These are phyloP conservation scores for Periconia sp. DNA, from an alignment of 2,329 filamentous ascomycete species.

Conservation along the genomic window DNA sequence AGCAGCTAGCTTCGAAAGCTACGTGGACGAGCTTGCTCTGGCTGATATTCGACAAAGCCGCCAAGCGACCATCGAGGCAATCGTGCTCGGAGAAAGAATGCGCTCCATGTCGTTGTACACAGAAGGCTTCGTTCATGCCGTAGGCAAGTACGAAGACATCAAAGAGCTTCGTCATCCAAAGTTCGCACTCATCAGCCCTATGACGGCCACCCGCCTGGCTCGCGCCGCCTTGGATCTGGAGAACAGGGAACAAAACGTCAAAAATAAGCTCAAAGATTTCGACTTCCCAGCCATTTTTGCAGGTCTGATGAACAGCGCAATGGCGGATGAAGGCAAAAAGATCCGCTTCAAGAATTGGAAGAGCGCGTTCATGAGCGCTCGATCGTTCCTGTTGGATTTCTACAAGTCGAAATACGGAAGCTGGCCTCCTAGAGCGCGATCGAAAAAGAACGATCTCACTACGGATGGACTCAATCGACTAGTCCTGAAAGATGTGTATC, in stretches of 20 bases:
- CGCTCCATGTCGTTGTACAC: constrained; percentile 80
- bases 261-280: constrained; percentile 77
- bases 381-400: constrained; percentile 70
- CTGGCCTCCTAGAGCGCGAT: constrained; percentile 88
- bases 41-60: constrained; percentile 79
- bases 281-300: constrained; percentile 90
- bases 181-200: constrained; percentile 67
- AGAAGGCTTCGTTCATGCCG: constrained; percentile 88
- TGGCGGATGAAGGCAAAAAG: constrained; percentile 71
- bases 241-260: constrained; percentile 69
- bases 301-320: constrained; percentile 83
- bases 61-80: constrained; percentile 85
- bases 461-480: constrained; percentile 84
- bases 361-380: constrained; percentile 71
- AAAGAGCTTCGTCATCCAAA: constrained; percentile 70
- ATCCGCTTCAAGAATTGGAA: constrained; percentile 87
- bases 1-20: constrained; percentile 68
- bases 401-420: constrained; percentile 70
- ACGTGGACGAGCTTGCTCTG: constrained; percentile 74
- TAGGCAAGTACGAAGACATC: constrained; percentile 77
- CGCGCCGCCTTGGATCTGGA: constrained; percentile 79
- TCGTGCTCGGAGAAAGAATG: constrained; percentile 88
- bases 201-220: constrained; percentile 78
- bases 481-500: constrained; percentile 79
- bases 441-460: constrained; percentile 87